These are phyloP conservation scores for Dactylellina haptotyla DNA, from an alignment of 2,329 filamentous ascomycete species.

Conservation along the genomic window DNA sequence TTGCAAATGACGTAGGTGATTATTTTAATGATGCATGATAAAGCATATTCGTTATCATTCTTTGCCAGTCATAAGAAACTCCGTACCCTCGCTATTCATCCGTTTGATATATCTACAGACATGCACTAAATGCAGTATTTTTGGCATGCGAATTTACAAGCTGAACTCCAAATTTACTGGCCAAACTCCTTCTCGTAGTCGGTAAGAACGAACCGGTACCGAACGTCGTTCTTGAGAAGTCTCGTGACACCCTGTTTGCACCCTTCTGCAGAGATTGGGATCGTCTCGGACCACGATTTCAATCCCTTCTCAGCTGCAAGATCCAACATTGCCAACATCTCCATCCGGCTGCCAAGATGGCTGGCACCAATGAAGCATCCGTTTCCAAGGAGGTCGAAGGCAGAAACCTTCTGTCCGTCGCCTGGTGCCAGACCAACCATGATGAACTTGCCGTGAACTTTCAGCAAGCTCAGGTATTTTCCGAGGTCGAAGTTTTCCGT, in stretches of 20 bases:
- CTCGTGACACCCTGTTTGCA: slow-evolving; percentile 68
- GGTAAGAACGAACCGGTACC: slow-evolving; percentile 76
- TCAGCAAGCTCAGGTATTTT: slow-evolving; percentile 80
- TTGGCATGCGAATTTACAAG: slow-evolving; percentile 6
- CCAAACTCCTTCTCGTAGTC: slow-evolving; percentile 76
- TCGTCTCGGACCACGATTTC: slow-evolving; percentile 67
- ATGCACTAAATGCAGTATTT: slow-evolving; percentile 1
- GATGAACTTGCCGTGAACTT: slow-evolving; percentile 70
- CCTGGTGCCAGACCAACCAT: slow-evolving; percentile 69
- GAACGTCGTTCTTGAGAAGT: slow-evolving; percentile 76
- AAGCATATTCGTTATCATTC: too few species aligned
- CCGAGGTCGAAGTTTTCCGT: slow-evolving; percentile 72
- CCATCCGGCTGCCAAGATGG: slow-evolving; percentile 75
- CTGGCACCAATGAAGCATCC: slow-evolving; percentile 74
- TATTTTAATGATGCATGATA: too few species aligned
- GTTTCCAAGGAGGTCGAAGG: slow-evolving; percentile 62
- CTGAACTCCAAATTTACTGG: slow-evolving; percentile 27
- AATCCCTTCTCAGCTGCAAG: slow-evolving; percentile 76
- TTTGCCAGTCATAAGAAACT: too few species aligned
- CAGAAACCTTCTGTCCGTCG: slow-evolving; percentile 59
- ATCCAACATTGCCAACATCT: slow-evolving; percentile 77
- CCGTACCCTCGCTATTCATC: slow-evolving; percentile 21
- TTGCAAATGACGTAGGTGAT: too few species aligned
- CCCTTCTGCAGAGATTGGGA: slow-evolving; percentile 41
- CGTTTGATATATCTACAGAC: slow-evolving; percentile 33